Conservation (phyloP, 139 green algal species). For the Ulvella scutata region DNA sequence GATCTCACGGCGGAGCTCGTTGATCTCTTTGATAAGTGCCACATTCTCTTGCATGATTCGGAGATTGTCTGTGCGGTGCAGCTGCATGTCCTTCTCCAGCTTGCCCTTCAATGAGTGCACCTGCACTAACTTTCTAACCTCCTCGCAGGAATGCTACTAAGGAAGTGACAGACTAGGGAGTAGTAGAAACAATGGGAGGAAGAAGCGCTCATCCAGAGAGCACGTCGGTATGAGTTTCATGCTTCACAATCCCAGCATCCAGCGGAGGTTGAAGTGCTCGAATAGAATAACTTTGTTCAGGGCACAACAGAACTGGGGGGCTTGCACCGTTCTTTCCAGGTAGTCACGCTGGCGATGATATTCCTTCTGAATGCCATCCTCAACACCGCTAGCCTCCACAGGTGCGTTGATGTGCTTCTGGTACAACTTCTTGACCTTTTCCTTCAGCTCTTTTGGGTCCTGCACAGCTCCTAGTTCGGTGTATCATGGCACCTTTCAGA, state of each 20-base stretch:
- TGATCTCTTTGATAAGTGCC: slow-evolving; percentile 75
- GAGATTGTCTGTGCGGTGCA: slow-evolving; percentile 47
- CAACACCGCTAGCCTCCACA: slow-evolving; percentile 15
- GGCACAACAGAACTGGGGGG: no score
- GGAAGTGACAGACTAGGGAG: no score
- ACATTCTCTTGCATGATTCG: slow-evolving; percentile 65
- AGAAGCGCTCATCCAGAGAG: no score
- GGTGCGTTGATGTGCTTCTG: slow-evolving; percentile 41
- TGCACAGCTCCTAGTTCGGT: background rate
- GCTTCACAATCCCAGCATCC: no score
- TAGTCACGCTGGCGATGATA: slow-evolving; percentile 53
- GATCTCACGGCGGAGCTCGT: slow-evolving; percentile 69
- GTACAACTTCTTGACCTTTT: slow-evolving; percentile 59
- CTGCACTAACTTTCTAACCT: no score
- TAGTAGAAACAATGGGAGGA: no score
- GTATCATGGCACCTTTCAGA: background rate
- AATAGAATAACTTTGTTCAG: no score
- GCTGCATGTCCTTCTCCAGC: slow-evolving; percentile 51
- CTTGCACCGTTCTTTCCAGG: slow-evolving; percentile 63
- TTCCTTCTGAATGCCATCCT: slow-evolving; percentile 47
- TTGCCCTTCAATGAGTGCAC: slow-evolving; percentile 55
- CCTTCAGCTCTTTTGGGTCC: slow-evolving; percentile 65
- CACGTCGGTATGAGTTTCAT: no score
- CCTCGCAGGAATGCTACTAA: no score
- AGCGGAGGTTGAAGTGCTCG: no score